These are phyloP conservation scores for Alternaria postmessia DNA, from an alignment of 2,329 filamentous ascomycete genomes.

Conservation along the genomic window DNA sequence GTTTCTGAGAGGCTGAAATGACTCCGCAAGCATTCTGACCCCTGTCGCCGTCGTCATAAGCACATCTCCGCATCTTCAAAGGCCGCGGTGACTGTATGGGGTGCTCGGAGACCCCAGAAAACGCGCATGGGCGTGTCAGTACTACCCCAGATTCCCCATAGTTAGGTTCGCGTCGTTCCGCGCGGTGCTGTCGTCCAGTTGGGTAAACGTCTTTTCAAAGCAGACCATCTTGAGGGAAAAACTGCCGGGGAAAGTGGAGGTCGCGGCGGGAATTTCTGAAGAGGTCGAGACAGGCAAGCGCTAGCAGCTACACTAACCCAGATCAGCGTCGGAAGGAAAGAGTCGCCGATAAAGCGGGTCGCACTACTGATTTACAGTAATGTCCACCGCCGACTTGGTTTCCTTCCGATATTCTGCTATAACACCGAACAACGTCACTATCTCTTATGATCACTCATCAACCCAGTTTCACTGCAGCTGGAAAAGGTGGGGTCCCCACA, in stretches of 20 bases:
- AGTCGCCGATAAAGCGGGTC: conserved; percentile 12
- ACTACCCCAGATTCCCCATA: conserved; percentile 32
- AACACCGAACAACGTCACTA: not conserved
- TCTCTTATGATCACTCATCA: not conserved
- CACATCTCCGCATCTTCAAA: conserved; percentile 7
- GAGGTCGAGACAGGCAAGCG: not conserved
- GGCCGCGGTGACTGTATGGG: conserved; percentile 17
- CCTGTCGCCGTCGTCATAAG: not conserved
- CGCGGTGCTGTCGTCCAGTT: conserved; percentile 18
- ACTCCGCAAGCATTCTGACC: not conserved
- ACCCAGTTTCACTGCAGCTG: not conserved
- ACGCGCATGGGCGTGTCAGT: conserved; percentile 5
- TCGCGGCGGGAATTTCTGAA: conserved; percentile 22
- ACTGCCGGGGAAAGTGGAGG: conserved; percentile 6
- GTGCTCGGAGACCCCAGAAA: conserved; percentile 22
- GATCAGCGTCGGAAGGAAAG: conserved; percentile 4
- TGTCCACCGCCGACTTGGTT: conserved; percentile 7
- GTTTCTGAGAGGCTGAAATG: not conserved
- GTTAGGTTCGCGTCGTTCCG: conserved; percentile 32
- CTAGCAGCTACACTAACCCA: not conserved
- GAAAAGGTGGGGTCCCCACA: not conserved
- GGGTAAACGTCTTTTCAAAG: conserved; percentile 14
- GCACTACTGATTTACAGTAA: conserved; percentile 1
- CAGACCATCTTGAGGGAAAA: conserved; percentile 12
- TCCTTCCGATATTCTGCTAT: not conserved